Evolutionary conservation across 2,329 filamentous ascomycete species (phyloP).

Genomic region (Paraphaeosphaeria minitans): DNA sequence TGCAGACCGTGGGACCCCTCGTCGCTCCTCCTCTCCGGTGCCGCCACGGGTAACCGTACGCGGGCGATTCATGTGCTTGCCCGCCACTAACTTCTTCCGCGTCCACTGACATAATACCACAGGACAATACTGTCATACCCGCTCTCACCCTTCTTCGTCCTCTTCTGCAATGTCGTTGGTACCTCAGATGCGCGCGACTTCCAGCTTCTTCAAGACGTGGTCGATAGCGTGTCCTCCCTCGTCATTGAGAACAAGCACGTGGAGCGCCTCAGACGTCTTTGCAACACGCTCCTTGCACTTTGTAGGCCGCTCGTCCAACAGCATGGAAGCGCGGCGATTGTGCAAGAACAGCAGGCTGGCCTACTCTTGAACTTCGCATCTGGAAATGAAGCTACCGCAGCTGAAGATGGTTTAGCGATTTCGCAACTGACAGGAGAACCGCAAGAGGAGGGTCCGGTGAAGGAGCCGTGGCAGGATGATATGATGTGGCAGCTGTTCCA

Average conservation of each 20-base stretch:
- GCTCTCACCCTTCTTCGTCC: constrained; percentile 42
- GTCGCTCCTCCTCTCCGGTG: too few species aligned
- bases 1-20: too few species aligned
- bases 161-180: constrained; percentile 46
- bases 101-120: constrained; percentile 12
- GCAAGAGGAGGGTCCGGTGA: not conserved
- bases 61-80: not conserved
- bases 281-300: constrained; percentile 34
- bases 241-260: constrained; percentile 39
- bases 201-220: constrained; percentile 37
- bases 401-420: not conserved
- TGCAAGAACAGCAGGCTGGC: not conserved
- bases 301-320: constrained; percentile 35
- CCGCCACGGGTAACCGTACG: too few species aligned
- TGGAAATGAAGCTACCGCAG: not conserved
- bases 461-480: constrained; percentile 36
- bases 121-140: constrained; percentile 45
- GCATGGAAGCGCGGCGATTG: not conserved
- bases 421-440: not conserved
- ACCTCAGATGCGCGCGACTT: constrained; percentile 39
- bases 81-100: not conserved
- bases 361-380: not conserved
- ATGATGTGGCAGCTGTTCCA: constrained; percentile 45
- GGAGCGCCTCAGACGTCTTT: constrained; percentile 34
- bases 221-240: constrained; percentile 32